Evolutionary conservation across 1,284 basidiomycete species (phyloP).

Genomic region (Rhizoctonia solani): DNA sequence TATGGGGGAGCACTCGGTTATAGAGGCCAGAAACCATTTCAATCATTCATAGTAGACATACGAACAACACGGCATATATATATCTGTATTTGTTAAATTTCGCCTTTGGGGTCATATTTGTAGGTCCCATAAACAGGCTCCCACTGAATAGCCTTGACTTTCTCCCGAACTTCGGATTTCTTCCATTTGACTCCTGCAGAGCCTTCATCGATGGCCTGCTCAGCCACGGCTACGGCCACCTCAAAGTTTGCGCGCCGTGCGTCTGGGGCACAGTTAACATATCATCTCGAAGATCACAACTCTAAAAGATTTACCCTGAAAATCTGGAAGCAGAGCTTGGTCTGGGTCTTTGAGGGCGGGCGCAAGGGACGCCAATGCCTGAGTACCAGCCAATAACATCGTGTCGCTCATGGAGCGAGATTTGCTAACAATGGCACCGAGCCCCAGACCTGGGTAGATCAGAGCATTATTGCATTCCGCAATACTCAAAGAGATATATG

Average conservation of each 20-base stretch:
- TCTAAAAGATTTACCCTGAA: slow-evolving; percentile 41
- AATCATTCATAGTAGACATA: too few species aligned
- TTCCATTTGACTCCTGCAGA: slow-evolving; percentile 59
- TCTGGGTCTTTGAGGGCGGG: slow-evolving; percentile 71
- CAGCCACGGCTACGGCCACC: slow-evolving; percentile 76
- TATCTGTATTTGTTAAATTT: slow-evolving; percentile 36
- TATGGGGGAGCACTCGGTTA: too few species aligned
- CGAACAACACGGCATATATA: neutral
- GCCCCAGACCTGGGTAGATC: slow-evolving; percentile 79
- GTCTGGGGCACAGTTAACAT: slow-evolving; percentile 65
- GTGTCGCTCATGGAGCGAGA: slow-evolving; percentile 67
- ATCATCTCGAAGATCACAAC: neutral
- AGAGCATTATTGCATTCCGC: slow-evolving; percentile 80
- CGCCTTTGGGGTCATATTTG: slow-evolving; percentile 63
- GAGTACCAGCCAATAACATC: slow-evolving; percentile 78
- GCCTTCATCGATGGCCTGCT: slow-evolving; percentile 75
- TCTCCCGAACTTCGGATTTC: slow-evolving; percentile 57
- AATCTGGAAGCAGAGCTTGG: slow-evolving; percentile 54
- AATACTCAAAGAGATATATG: slow-evolving; percentile 49
- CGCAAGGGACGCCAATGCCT: slow-evolving; percentile 68
- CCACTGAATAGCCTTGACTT: slow-evolving; percentile 59
- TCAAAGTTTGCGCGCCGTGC: slow-evolving; percentile 74
- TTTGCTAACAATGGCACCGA: slow-evolving; percentile 67
- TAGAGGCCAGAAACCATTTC: too few species aligned
- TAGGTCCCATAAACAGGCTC: slow-evolving; percentile 66